phyloP scores from a whole-genome alignment of 495 filamentous ascomycete species.

The Bacidia gigantensis region DNA sequence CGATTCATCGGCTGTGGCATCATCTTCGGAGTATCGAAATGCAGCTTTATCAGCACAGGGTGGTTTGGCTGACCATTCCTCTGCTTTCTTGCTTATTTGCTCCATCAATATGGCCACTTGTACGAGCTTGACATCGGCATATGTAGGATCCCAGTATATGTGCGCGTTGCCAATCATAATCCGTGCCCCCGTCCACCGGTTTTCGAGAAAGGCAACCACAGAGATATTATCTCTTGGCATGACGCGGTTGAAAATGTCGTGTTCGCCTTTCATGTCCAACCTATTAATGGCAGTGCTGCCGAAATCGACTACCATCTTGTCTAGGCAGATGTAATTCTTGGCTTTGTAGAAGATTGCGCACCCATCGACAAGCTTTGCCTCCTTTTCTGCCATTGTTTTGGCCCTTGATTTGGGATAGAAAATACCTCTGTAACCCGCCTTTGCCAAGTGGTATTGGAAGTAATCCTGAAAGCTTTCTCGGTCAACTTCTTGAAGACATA shows the following conservation, averaged over 20 bases:
- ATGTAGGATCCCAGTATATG: constrained; percentile 83
- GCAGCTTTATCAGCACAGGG: constrained; percentile 66
- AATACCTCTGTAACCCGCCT: constrained; percentile 80
- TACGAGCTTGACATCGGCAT: constrained; percentile 85
- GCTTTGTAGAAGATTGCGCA: constrained; percentile 94
- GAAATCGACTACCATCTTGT: constrained; percentile 88
- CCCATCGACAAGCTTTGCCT: constrained; percentile 77
- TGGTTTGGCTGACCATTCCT: constrained; percentile 64
- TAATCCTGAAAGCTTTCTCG: constrained; percentile 79
- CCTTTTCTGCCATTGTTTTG: constrained; percentile 79
- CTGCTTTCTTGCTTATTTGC: constrained; percentile 65
- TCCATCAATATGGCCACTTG: constrained; percentile 94
- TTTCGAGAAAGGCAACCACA: constrained; percentile 80
- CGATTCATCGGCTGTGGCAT: constrained; percentile 37
- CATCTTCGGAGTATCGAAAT: constrained; percentile 47
- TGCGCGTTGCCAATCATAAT: constrained; percentile 89
- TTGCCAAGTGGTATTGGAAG: constrained; percentile 68
- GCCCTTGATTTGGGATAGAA: constrained; percentile 79
- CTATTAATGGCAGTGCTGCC: constrained; percentile 81
- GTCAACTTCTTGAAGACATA: constrained; percentile 89
- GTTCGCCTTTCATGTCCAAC: constrained; percentile 85
- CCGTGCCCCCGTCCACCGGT: constrained; percentile 69
- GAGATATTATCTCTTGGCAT: constrained; percentile 98
- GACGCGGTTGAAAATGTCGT: constrained; percentile 92
- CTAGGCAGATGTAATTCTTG: constrained; percentile 79